Conservation (phyloP, 108 stramenopile species). For the Stephanodiscus triporus region DNA sequence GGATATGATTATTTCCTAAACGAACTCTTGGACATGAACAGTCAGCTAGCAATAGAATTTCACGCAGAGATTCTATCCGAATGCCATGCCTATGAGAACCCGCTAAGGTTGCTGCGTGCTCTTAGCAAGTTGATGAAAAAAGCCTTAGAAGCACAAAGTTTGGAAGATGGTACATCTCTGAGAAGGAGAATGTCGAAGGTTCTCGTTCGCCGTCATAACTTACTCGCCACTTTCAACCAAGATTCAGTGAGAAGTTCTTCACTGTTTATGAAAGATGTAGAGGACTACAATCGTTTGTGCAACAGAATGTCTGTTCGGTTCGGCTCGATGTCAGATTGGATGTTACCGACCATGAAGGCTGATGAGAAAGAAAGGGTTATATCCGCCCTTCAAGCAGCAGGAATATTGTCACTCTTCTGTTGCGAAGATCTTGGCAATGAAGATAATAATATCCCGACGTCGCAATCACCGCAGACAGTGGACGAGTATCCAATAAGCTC, state of each 20-base stretch:
- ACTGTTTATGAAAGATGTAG: slow-evolving; percentile 6
- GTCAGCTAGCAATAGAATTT: slow-evolving; percentile 14
- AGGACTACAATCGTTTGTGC: slow-evolving; percentile 5
- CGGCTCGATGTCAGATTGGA: slow-evolving; percentile 28
- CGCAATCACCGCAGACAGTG: background rate
- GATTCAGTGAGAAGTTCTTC: background rate
- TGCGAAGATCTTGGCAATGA: slow-evolving; percentile 21
- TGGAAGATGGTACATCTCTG: background rate
- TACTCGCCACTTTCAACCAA: slow-evolving; percentile 17
- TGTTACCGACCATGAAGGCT: slow-evolving; percentile 9
- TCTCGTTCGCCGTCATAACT: slow-evolving; percentile 36
- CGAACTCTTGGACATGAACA: slow-evolving; percentile 2
- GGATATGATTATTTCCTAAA: slow-evolving; percentile 15
- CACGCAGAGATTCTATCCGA: slow-evolving; percentile 49
- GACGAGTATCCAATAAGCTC: slow-evolving; percentile 3
- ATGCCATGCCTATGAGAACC: slow-evolving; percentile 21
- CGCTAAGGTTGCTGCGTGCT: slow-evolving; percentile 16
- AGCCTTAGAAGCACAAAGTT: slow-evolving; percentile 3
- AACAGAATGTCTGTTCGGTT: slow-evolving; percentile 26
- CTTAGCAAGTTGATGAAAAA: slow-evolving; percentile 28
- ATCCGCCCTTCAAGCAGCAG: slow-evolving; percentile 24
- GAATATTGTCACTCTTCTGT: slow-evolving; percentile 34
- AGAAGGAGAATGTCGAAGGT: slow-evolving; percentile 27
- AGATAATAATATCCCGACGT: background rate
- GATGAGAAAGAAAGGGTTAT: slow-evolving; percentile 12